A percentile compares a stretch with the other conserved stretches of the same genome.
Evolutionary conservation across 2,329 filamentous ascomycete species (phyloP).

Genomic region (Beauveria bassiana): DNA sequence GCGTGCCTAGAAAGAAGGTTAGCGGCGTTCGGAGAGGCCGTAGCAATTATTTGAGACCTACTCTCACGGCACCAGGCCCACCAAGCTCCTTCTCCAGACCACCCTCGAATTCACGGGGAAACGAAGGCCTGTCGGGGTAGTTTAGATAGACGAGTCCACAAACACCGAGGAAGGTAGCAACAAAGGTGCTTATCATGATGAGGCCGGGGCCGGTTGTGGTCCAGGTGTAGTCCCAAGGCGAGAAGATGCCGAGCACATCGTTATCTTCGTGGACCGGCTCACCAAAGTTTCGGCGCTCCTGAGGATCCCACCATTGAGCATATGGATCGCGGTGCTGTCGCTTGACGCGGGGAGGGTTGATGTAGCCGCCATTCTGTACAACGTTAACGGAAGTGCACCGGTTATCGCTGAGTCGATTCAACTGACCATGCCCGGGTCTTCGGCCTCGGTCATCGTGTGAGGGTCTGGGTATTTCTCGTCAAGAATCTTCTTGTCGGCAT

Average conservation of each 20-base stretch:
- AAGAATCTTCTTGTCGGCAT: constrained; percentile 37
- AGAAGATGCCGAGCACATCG: constrained; percentile 85
- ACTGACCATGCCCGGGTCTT: constrained; percentile 61
- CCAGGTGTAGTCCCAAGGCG: constrained; percentile 84
- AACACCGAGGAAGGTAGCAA: constrained; percentile 54
- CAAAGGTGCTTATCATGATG: constrained; percentile 60
- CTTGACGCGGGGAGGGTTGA: constrained; percentile 73
- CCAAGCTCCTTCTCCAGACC: constrained; percentile 70
- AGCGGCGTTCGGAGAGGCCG: constrained; percentile 5
- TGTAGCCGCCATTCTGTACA: constrained; percentile 71
- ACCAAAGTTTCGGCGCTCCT: constrained; percentile 94
- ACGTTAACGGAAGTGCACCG: neutral
- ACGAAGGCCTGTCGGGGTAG: constrained; percentile 66
- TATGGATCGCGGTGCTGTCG: constrained; percentile 89
- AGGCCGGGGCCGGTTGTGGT: constrained; percentile 61
- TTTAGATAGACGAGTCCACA: constrained; percentile 59
- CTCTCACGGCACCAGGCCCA: constrained; percentile 57
- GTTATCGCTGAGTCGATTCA: neutral
- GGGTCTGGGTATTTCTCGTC: constrained; percentile 47
- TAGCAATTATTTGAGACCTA: constrained; percentile 36
- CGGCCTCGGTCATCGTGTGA: constrained; percentile 43
- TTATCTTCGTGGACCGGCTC: constrained; percentile 96
- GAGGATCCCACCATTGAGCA: constrained; percentile 93
- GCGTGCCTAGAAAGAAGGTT: constrained; percentile 37
- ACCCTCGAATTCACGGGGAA: constrained; percentile 62